These are phyloP conservation scores for Pinus tabuliformis DNA, from an alignment of 75 land plant genomes.

Conservation along the genomic window DNA sequence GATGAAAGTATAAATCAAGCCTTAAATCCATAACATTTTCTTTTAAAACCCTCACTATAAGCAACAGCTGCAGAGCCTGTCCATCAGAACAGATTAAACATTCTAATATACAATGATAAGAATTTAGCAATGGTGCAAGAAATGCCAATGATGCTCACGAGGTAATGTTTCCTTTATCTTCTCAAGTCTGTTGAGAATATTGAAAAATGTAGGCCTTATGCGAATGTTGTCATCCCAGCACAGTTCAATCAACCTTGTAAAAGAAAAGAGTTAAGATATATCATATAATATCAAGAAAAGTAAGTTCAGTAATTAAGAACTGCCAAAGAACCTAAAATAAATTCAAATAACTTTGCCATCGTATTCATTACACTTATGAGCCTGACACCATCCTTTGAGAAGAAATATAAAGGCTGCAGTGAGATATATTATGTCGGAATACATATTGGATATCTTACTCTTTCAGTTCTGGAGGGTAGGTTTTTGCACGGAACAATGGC, in stretches of 20 bases:
- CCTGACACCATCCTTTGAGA: neutral
- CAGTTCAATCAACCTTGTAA: conserved; percentile 50
- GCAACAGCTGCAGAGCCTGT: neutral
- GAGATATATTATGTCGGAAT: neutral
- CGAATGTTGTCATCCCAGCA: conserved; percentile 64
- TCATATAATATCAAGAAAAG: neutral
- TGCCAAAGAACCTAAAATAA: neutral
- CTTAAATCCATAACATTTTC: neutral
- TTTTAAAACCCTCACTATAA: neutral
- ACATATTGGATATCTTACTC: conserved; percentile 40
- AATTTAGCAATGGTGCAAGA: conserved; percentile 20
- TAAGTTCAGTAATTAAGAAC: neutral
- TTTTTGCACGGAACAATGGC: conserved; percentile 53
- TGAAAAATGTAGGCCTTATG: conserved; percentile 58
- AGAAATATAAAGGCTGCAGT: neutral
- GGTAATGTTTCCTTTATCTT: conserved; percentile 59
- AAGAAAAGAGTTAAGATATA: neutral
- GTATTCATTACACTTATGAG: neutral
- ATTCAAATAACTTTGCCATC: neutral
- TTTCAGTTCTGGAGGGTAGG: conserved; percentile 41
- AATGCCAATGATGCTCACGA: conserved; percentile 54
- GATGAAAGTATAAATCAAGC: neutral
- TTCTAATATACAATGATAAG: neutral
- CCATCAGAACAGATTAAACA: neutral
- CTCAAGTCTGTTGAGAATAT: conserved; percentile 68